These are phyloP conservation scores for Komagataella populi DNA, from an alignment of 805 yeast genomes.

Conservation along the genomic window DNA sequence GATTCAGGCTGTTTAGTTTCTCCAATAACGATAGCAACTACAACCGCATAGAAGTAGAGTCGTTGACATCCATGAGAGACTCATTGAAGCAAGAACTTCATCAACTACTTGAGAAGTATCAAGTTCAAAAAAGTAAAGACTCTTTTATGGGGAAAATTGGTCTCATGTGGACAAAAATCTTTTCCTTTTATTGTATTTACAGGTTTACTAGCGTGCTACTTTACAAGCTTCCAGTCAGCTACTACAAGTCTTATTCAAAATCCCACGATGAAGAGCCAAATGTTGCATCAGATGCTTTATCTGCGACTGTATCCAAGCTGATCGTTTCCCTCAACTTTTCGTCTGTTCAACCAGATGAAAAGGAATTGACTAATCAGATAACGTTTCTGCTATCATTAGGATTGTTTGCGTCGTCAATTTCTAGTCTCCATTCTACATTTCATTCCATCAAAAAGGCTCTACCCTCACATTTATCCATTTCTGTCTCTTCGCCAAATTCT, in stretches of 20 bases:
- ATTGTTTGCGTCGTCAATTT: slow-evolving; percentile 48
- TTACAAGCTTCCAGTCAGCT: slow-evolving; percentile 23
- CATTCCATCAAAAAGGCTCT: slow-evolving; percentile 27
- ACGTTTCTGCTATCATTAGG: slow-evolving; percentile 42
- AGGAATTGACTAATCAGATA: slow-evolving; percentile 28
- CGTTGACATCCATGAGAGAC: slow-evolving; percentile 4
- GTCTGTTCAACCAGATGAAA: slow-evolving; percentile 14
- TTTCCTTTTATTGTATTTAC: slow-evolving; percentile 36
- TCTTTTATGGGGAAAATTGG: slow-evolving; percentile 1
- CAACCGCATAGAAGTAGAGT: background rate
- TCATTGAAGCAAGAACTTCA: slow-evolving; percentile 19
- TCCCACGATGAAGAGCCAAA: slow-evolving; percentile 1
- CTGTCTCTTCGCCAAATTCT: slow-evolving; percentile 10
- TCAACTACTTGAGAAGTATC: slow-evolving; percentile 9
- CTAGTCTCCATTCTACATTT: slow-evolving; percentile 49
- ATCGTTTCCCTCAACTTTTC: slow-evolving; percentile 11
- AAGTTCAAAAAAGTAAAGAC: slow-evolving; percentile 3
- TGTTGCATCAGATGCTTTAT: slow-evolving; percentile 27
- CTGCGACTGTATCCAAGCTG: slow-evolving; percentile 31
- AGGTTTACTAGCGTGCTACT: slow-evolving; percentile 27
- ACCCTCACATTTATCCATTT: slow-evolving; percentile 3
- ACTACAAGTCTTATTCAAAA: slow-evolving; percentile 5
- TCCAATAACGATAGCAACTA: background rate
- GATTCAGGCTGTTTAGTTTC: background rate
- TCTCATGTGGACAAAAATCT: slow-evolving; percentile 5